These are phyloP conservation scores for Bretschneidera sinensis DNA, from an alignment of 345 rosid genomes.

Conservation along the genomic window DNA sequence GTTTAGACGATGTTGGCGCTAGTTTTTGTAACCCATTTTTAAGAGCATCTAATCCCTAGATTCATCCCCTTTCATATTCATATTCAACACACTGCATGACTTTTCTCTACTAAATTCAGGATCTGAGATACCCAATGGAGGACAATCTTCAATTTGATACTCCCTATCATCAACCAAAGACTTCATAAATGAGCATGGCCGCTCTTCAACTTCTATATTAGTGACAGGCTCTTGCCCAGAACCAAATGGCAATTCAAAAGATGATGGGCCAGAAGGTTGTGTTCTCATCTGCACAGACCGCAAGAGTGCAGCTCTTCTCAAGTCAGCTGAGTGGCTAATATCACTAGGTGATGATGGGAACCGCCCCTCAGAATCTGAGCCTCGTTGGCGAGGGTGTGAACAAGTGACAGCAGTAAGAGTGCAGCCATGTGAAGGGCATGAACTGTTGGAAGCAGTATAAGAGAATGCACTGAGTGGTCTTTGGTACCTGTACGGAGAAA, in stretches of 20 bases:
- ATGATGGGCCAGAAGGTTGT: slow-evolving; percentile 48
- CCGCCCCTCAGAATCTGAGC: slow-evolving; percentile 87
- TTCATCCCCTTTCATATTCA: slow-evolving; percentile 38
- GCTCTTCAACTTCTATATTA: slow-evolving; percentile 54
- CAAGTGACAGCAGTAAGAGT: slow-evolving; percentile 19
- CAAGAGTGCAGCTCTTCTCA: slow-evolving; percentile 84
- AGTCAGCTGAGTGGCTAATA: slow-evolving; percentile 91
- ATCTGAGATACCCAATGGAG: slow-evolving; percentile 40
- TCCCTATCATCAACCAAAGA: slow-evolving; percentile 60
- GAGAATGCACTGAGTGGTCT: slow-evolving; percentile 46
- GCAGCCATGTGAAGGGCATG: slow-evolving; percentile 32
- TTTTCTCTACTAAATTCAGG: slow-evolving; percentile 41
- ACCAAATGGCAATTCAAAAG: slow-evolving; percentile 40
- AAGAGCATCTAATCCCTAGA: slow-evolving; percentile 8
- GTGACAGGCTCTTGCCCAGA: slow-evolving; percentile 46
- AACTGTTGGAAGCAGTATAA: slow-evolving; percentile 30
- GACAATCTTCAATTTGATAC: slow-evolving; percentile 46
- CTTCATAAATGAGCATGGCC: slow-evolving; percentile 52
- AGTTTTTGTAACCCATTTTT: background rate
- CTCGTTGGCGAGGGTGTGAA: slow-evolving; percentile 64
- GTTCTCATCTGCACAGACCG: slow-evolving; percentile 96
- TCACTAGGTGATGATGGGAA: slow-evolving; percentile 97
- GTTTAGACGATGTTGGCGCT: background rate
- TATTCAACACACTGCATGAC: slow-evolving; percentile 38
- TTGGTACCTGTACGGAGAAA: slow-evolving; percentile 71